Evolutionary conservation across 1,139 yeast species (phyloP), one percentile per base, ranked within the genome.

Genomic region (Protomyces gravidus): DNA sequence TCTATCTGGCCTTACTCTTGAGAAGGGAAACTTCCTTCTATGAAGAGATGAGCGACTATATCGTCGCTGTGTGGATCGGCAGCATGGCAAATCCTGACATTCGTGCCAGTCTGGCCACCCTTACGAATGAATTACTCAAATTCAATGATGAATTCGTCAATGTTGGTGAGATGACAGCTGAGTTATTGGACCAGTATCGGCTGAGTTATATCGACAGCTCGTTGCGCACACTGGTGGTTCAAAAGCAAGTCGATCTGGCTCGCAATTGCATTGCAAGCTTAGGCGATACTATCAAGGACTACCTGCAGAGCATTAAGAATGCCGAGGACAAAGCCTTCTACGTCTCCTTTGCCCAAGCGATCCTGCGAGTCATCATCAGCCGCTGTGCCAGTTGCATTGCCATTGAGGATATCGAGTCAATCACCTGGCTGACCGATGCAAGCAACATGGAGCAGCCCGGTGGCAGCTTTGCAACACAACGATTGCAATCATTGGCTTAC

Each of bases 51-150:
- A 25, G 30, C 17, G 5, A 21, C 19, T 40, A 17, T 25, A 30
- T 50, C 11, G 7, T 52, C 9, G 25, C 30, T 13, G 32, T 48
- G 11, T 52, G 57, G 57, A 30, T 52, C 17, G 27, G 30, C 25
- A 17, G 32, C 13, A 45, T 52, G 28, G 57, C 42, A 4, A 13
- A 33, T 5, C 23, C 46, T 7, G 50, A 52, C 6, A 15, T 52
- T 3, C 57, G 57, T n/a, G 57, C 30, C 13, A 52, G 57, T 23
- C n/a, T 42, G 6, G 57, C 57, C 19, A 45, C 46, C 6, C 30
- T 52, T 50, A 52, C 57, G 23, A 52, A 42, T 13, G 45, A 23
- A 11, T 45, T 52, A 13, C 11, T 52, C 17, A 52, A 50, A 11
- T 13, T n/a, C 21, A 36, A 36, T 17, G 19, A 15, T 23, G 21